A percentile compares a stretch with the other conserved stretches of the same genome.
phyloP scores from a whole-genome alignment of 2,329 filamentous ascomycete genomes.

The Amphichorda felina region DNA sequence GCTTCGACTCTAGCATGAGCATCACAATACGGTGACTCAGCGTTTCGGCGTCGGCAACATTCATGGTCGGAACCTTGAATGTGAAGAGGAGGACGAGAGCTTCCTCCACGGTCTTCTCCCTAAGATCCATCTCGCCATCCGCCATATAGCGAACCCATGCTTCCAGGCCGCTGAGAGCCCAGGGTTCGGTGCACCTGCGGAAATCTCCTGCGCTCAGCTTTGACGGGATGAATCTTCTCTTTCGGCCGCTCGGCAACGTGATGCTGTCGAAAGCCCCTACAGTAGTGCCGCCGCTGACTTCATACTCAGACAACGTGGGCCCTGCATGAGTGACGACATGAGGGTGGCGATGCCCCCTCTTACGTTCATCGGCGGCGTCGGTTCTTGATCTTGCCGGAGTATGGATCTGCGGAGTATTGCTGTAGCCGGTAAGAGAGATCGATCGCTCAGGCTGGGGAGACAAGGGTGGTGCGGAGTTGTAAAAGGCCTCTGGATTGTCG shows the following conservation, averaged over 20 bases:
- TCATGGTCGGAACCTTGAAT: constrained; percentile 94
- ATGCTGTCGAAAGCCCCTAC: constrained; percentile 68
- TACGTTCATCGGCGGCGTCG: constrained; percentile 68
- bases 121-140: constrained; percentile 82
- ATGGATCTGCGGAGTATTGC: constrained; percentile 64
- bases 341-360: constrained; percentile 38
- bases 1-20: constrained; percentile 67
- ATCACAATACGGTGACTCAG: constrained; percentile 67
- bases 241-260: constrained; percentile 65
- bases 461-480: constrained; percentile 22
- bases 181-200: constrained; percentile 75
- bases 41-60: constrained; percentile 89
- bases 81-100: constrained; percentile 84
- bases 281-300: constrained; percentile 37
- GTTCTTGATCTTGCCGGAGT: constrained; percentile 88
- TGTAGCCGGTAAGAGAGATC: constrained; percentile 73
- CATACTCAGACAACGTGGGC: constrained; percentile 43
- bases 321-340: constrained; percentile 33
- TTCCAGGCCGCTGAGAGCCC: constrained; percentile 83
- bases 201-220: constrained; percentile 77
- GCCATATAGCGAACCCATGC: constrained; percentile 81
- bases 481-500: constrained; percentile 38
- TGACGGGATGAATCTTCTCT: constrained; percentile 73
- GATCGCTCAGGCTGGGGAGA: constrained; percentile 51
- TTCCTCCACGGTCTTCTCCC: constrained; percentile 73